Base-by-base conservation (phyloP, 192 early-diverging fungal genomes). In the Lobosporangium transversale region DNA sequence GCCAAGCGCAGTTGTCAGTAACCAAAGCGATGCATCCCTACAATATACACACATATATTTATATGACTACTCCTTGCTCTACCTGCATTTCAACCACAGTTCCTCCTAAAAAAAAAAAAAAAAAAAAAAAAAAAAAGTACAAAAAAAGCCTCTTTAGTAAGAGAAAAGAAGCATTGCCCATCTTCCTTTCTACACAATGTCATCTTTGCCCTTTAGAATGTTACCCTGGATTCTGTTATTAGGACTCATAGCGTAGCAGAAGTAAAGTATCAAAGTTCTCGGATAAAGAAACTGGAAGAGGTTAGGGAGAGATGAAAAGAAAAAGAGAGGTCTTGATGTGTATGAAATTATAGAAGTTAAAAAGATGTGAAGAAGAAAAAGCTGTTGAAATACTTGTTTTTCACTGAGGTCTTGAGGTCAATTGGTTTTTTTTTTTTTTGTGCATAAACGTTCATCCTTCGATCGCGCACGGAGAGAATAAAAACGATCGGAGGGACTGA, bases 1-100 rank as follows among this genome's bases (percentile, higher is more conserved):
- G n/a, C n/a, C n/a, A n/a, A n/a, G n/a, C n/a, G n/a, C n/a, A n/a
- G 92, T 80, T 93, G 78, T 85, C 81, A 53, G 97, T 93, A 35
- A 29, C 2, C 15, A 26, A 37, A 27, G 45, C 1, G 4, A 80
- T 48, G 43, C 12, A 32, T 65, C 35, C 24, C 1, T 35, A 17
- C 40, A 47, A 58, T 2, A 6, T 17, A 10, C 6, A 3, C 21
- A n/a, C n/a, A n/a, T n/a, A n/a, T n/a, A n/a, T n/a, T n/a, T n/a
- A n/a, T n/a, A n/a, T n/a, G n/a, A n/a, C 4, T 9, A 24, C 7
- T 6, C 20, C 2, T 43, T 5, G 26, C 15, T 33, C 10, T 57
- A 66, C 73, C 64, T 76, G 73, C 73, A 76, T 76, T 33, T 76
- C 73, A 40, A 76, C 73, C 48, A 76, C 73, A 15, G 64, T 76